Base-by-base conservation (phyloP, 371 early-diverging fungal species). In the Rhizopus delemar region DNA sequence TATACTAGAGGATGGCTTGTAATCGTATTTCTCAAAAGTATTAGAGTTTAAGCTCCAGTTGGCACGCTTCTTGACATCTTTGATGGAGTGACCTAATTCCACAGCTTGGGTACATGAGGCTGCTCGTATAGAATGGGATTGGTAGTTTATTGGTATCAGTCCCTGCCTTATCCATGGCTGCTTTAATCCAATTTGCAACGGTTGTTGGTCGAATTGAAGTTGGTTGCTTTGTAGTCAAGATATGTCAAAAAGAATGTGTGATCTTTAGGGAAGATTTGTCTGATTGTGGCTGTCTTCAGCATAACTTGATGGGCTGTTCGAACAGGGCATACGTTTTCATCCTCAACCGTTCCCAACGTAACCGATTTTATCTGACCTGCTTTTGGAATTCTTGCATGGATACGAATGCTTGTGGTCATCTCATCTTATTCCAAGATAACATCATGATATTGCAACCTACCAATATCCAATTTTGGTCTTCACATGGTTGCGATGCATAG, bases 71-170 rank as follows among this genome's bases (percentile, higher is more conserved):
- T 57, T 62, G 3, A 57, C 53, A 8, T 34, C 4, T 0, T 34
- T 1, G 8, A 56, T 39, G 3, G 34, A 28, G 11, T 39, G 15
- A 0, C 57, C 58, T 22, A 5, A 0, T 28, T 48, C 28, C 0
- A 59, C 59, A 0, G 64, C 64, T 38, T 64, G 58, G 5, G 64
- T 64, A 31, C 56, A 55, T 28, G 36, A 7, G 2, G 64, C 59
- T 4, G 64, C 16, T 13, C 64, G 15, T 3, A 64, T 28, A 1
- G 59, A 64, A 36, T 59, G 56, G 1, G 64, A 35, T 36, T 49
- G 15, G 15, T 50, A 55, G 3, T 3, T 2, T n/a, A 6, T 13
- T 13, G 9, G 8, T 28, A 15, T 45, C n/a, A 13, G 57, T 43
- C 8, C 64, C 59, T 16, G 59, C 65, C 13, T 41, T 4, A 2